Base-by-base conservation (phyloP, 2,329 filamentous ascomycete genomes). In the Fusarium sterilihyphosum region DNA sequence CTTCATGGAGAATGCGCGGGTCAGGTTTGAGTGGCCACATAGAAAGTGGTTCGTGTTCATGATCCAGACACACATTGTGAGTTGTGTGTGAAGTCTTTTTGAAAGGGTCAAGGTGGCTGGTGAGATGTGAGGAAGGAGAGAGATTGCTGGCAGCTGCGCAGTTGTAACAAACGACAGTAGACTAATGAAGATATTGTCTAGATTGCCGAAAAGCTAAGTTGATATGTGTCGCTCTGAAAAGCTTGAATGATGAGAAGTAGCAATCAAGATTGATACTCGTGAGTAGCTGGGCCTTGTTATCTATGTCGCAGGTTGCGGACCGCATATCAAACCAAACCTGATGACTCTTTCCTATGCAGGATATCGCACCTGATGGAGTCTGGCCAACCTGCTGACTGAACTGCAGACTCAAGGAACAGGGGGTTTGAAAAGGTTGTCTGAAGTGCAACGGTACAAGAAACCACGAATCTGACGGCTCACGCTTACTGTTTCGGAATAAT, bases 191-290 rank as follows among this genome's bases (percentile, higher is more conserved):
- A 9, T 31, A 31, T 31, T n/a, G n/a, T 31, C 29, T 31, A 24
- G 24, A 20, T 24, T 12, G 8, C 31, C 3, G 12, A 35, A 12
- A 14, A 24, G 3, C 26, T 31, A 3, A 31, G 29, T n/a, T n/a
- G n/a, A n/a, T n/a, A n/a, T n/a, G n/a, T 31, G 29, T 31, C 29
- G 29, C 29, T 29, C 29, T 29, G 29, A 29, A 29, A 8, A 29
- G 3, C 29, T 29, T 29, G 8, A 29, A 29, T 3, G 8, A 29
- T 37, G 31, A 53, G 10, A 26, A 17, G 24, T 8, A 5, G 18
- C 8, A 22, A n/a, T 56, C 8, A 3, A 56, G 10, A n/a, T 8
- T 14, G 5, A 4, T 0, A 2, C 2, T 1, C 9, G 14, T 8
- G 26, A 24, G 41, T 24, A 18, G 29, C 10, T 11, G 18, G 6